Evolutionary conservation across 2,329 filamentous ascomycete species (phyloP), one percentile per base, ranked within the genome.

Genomic region (Fusarium incarnatum): DNA sequence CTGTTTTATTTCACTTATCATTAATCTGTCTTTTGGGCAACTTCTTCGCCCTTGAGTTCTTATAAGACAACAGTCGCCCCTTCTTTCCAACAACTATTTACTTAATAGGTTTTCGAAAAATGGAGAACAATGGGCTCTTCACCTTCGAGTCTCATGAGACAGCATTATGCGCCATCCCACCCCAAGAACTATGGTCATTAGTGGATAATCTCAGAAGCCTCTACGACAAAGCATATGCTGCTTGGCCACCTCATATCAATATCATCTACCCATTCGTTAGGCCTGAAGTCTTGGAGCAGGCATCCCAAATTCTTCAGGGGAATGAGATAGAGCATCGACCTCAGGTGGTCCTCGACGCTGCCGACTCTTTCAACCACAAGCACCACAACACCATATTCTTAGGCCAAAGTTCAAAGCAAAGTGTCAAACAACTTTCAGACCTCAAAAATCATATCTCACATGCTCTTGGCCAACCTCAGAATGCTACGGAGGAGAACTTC

Each of bases 211-310:
- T 92, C 5, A 85, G 90, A 46, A 82, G 81, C n/a, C 79, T 89
- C 15, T 89, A 92, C 77, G 90, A 92, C 77, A 88, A 87, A 64
- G 83, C 85, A 1, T 86, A 85, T 68, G 81, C 81, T 27, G 87
- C 83, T 77, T 92, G 90, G 90, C 89, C 89, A 6, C 87, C 89
- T 15, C 90, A 92, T 71, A 75, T 92, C 72, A 92, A 91, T 70
- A 77, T 92, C 27, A 72, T 91, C 23, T 92, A 92, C 73, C 90
- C 89, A 0, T 92, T 91, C 75, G 87, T 91, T 9, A 75, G 78
- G 5, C 78, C 82, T 0, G 82, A 86, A 4, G 70, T 71, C 11
- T 80, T 92, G 4, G 71, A 79, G 3, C 71, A 75, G 22, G 87
- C 85, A 3, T 79, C 79, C 3, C 75, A 81, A 6, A 59, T 72